These are phyloP conservation scores for Aspergillus ellipticus DNA, from an alignment of 495 filamentous ascomycete genomes.

Conservation along the genomic window DNA sequence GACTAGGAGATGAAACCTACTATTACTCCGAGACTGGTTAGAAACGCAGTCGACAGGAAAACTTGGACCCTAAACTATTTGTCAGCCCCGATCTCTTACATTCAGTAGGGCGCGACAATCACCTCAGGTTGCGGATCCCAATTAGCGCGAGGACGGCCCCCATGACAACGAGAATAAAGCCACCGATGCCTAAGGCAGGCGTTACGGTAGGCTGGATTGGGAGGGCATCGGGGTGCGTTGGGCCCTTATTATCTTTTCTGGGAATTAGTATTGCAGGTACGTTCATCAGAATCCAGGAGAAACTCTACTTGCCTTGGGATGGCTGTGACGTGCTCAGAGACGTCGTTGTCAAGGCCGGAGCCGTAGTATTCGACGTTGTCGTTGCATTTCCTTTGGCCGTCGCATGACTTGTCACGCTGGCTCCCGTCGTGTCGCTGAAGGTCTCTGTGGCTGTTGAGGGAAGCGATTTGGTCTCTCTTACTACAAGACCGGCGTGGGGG, in stretches of 20 bases:
- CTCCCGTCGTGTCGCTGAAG: slow-evolving; percentile 2
- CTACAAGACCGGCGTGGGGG: slow-evolving; percentile 11
- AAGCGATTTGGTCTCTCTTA: slow-evolving; percentile 10
- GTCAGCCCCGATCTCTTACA: background rate
- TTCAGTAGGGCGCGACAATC: background rate
- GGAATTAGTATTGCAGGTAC: background rate
- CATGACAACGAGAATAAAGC: slow-evolving; percentile 67
- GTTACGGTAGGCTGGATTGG: slow-evolving; percentile 74
- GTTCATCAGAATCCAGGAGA: slow-evolving; percentile 9
- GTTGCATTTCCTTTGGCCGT: slow-evolving; percentile 18
- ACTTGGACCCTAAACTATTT: slow-evolving; percentile 57
- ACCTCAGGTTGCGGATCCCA: slow-evolving; percentile 81
- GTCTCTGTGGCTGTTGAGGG: slow-evolving; percentile 7
- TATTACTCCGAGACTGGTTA: slow-evolving; percentile 68
- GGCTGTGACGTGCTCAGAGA: slow-evolving; percentile 17
- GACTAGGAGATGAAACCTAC: slow-evolving; percentile 31
- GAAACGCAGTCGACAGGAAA: slow-evolving; percentile 73
- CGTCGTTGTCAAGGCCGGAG: slow-evolving; percentile 13
- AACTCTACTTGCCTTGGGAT: slow-evolving; percentile 11
- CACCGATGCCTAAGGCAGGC: slow-evolving; percentile 74
- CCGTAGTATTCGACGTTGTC: slow-evolving; percentile 10
- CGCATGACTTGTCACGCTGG: slow-evolving; percentile 11
- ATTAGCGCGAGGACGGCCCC: slow-evolving; percentile 69
- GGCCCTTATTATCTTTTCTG: slow-evolving; percentile 19
- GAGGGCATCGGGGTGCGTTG: slow-evolving; percentile 38